Base-by-base conservation (phyloP, 148 eudicot genomes). In the Amaranthus palmeri region DNA sequence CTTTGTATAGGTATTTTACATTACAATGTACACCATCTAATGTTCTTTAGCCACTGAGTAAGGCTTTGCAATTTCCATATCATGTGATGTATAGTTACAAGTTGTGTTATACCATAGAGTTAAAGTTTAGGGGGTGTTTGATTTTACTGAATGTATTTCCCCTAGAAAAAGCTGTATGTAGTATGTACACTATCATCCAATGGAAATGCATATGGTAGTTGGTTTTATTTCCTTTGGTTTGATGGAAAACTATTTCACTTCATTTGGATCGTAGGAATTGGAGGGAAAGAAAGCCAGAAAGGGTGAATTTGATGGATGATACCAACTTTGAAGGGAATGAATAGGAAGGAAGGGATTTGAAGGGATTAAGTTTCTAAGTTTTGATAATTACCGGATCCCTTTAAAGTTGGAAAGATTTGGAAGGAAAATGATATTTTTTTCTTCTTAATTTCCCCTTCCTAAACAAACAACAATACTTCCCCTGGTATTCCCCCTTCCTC, bases 1-100 rank as follows among this genome's bases (percentile, higher is more conserved):
- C 99, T 61, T 81, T 95, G 80, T 86, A 89, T 77, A 95, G 99
- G 99, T 92, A 87, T 78, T 51, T 79, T 36, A 69, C 47, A 40
- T 50, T 63, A 11, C 62, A 71, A 56, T 63, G 46, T 78, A 71
- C 48, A 64, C 51, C 60, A 49, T 69, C 50, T 75, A 56, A 59
- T 65, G 58, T 52, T 57, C 62, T 73, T 51, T 43, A 61, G 5
- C 41, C 54, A n/a, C 42, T 18, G 48, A 3, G 54, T 58, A 17
- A 8, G 36, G 65, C 51, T 6, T 58, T 50, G 68, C 40, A 7
- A 43, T 40, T 44, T 47, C 10, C 41, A 14, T 61, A 52, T 8
- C 15, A 15, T 15, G 52, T 40, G 53, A 52, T 40, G n/a, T 59
- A 41, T 4, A 7, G 65, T 3, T 17, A 18, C 51, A 73, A 47